These are phyloP conservation scores for Colletotrichum somersetense DNA, from an alignment of 2,329 filamentous ascomycete species.

Conservation along the genomic window DNA sequence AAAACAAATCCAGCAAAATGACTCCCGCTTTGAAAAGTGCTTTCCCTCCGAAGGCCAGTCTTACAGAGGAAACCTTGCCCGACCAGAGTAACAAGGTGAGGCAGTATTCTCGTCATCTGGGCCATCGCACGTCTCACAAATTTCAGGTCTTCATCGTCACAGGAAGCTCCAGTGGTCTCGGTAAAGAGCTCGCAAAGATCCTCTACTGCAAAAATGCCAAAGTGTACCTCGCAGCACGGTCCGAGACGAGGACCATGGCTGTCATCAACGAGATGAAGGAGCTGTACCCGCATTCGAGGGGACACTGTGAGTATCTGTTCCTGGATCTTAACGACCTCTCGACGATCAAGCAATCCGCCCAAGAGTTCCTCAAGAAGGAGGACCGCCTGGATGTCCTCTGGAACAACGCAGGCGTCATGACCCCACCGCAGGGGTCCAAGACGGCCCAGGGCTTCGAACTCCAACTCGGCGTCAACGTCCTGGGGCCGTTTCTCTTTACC, in stretches of 20 bases:
- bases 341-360: slow-evolving; percentile 45
- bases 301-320: slow-evolving; percentile 52
- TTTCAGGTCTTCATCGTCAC: slow-evolving; percentile 58
- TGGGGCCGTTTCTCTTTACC: slow-evolving; percentile 49
- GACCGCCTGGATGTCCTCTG: slow-evolving; percentile 53
- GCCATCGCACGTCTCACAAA: background rate
- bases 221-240: slow-evolving; percentile 62
- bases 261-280: slow-evolving; percentile 29
- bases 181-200: slow-evolving; percentile 60
- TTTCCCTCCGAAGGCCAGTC: slow-evolving; percentile 4
- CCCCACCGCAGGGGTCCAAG: slow-evolving; percentile 51
- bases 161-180: slow-evolving; percentile 49
- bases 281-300: slow-evolving; percentile 47
- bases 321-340: slow-evolving; percentile 52
- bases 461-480: slow-evolving; percentile 48
- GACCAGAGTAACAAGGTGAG: slow-evolving; percentile 25
- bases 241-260: slow-evolving; percentile 5
- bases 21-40: background rate
- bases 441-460: slow-evolving; percentile 51
- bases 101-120: too few relatives aligned
- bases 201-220: slow-evolving; percentile 62
- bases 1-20: background rate
- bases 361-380: slow-evolving; percentile 45
- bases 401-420: slow-evolving; percentile 58
- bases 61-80: slow-evolving; percentile 19